phyloP scores from a whole-genome alignment of 1,284 basidiomycete genomes.

The Hypsizygus ulmarius region DNA sequence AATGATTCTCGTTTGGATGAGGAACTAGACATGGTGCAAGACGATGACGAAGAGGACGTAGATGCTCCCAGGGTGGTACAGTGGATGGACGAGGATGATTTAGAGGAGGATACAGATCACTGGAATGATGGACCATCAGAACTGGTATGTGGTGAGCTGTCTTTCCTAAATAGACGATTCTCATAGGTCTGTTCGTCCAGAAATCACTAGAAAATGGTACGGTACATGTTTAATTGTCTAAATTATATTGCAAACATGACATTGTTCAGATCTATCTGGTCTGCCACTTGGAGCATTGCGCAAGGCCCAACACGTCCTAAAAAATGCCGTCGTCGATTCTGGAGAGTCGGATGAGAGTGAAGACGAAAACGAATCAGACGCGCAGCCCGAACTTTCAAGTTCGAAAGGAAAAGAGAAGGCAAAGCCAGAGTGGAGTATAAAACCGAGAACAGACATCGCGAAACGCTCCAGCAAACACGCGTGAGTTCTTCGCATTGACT shows the following conservation, averaged over 20 bases:
- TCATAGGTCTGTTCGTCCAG: conserved; percentile 23
- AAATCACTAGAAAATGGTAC: conserved; percentile 35
- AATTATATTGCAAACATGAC: conserved; percentile 11
- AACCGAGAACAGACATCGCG: conserved; percentile 42
- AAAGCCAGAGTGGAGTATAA: conserved; percentile 37
- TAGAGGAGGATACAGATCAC: conserved; percentile 28
- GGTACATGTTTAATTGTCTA: conserved; percentile 16
- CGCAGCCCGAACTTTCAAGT: conserved; percentile 7
- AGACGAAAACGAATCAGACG: conserved; percentile 24
- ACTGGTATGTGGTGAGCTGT: conserved; percentile 22
- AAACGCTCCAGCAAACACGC: conserved; percentile 87
- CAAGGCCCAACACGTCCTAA: conserved; percentile 59
- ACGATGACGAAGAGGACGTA: conserved; percentile 32
- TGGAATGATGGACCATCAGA: conserved; percentile 27
- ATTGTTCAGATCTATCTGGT: conserved; percentile 47
- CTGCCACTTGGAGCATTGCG: conserved; percentile 66
- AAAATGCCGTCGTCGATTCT: conserved; percentile 36
- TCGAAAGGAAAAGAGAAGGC: conserved; percentile 30
- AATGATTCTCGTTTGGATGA: not conserved
- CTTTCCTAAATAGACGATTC: conserved; percentile 2
- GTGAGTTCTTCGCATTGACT: conserved; percentile 47
- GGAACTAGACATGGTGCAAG: conserved; percentile 16
- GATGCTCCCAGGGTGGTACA: conserved; percentile 52
- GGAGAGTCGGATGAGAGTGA: conserved; percentile 29
- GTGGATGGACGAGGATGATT: conserved; percentile 56